Base-by-base conservation (phyloP, 805 yeast genomes). In the Kuraishia borneana region DNA sequence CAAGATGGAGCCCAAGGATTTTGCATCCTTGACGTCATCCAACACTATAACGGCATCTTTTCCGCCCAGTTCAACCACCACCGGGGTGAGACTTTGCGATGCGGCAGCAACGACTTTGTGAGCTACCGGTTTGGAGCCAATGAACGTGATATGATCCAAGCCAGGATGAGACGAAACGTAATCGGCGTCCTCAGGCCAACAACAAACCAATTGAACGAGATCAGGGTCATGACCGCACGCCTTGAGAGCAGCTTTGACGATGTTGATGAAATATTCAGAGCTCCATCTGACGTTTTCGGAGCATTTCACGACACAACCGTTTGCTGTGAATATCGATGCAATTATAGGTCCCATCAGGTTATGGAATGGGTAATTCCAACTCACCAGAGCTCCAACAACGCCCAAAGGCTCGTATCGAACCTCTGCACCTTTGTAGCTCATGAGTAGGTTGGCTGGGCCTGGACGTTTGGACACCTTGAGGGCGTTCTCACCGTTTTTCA, bases 321-420 rank as follows among this genome's bases (percentile, higher is more conserved):
- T 89, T 4, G 98, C 99, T 4, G 95, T 75, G 51, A 88, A 84
- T 18, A 92, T 55, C 2, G 89, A 73, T 2, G 97, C 94, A 37
- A 88, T 76, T 2, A 92, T 66, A 2, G 98, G 98, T 3, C 96
- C 96, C 66, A 92, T 59, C 34, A 88, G 61, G 55, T 92, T 92
- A 54, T 92, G 98, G 56, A 92, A 78, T 1, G 99, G 98, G 53
- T 92, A 92, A 51, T 92, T 92, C 99, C 99, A 92, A 3, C 95
- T 83, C 1, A 92, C 84, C 39, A 92, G 64, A 0, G 97, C 94
- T 6, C 94, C 71, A 18, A 89, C 89, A 9, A 82, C 84, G 5
- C 92, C 92, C 36, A 89, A 57, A 1, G 98, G 97, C 54, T 88
- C 95, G 54, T 92, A 92, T 42, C 94, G 68, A 13, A 92, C 89